Evolutionary conservation across 2,329 filamentous ascomycete genomes (phyloP).

Genomic region (Colletotrichum sp.): DNA sequence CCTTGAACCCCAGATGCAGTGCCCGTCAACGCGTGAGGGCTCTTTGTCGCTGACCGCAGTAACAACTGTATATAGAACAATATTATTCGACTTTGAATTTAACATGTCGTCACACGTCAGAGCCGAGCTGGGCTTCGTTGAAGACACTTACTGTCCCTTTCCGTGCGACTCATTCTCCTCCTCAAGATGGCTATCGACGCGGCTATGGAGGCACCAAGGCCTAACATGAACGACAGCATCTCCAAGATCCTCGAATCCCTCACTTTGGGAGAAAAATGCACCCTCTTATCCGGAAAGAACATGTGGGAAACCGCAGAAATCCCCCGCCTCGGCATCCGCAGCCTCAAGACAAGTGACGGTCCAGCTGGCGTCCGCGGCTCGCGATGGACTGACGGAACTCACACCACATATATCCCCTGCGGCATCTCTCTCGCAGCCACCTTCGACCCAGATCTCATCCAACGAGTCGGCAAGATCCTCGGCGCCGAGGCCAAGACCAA

Average conservation of each 20-base stretch:
- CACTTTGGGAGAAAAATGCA: conserved; percentile 19
- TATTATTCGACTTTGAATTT: too few relatives aligned
- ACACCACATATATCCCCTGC: conserved; percentile 23
- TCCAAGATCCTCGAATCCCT: background rate
- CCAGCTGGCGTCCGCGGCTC: conserved; percentile 27
- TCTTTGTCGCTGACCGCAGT: background rate
- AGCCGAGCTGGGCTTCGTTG: rapidly evolving
- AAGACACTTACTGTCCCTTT: background rate
- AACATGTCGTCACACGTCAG: too few relatives aligned
- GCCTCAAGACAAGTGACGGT: conserved; percentile 23
- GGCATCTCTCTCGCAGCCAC: conserved; percentile 30
- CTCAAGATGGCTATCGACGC: background rate
- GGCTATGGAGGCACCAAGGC: background rate
- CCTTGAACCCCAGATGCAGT: background rate
- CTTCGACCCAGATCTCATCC: conserved; percentile 28
- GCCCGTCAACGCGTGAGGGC: rapidly evolving
- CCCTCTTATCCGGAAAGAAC: conserved; percentile 5
- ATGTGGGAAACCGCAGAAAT: conserved; percentile 23
- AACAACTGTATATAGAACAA: background rate
- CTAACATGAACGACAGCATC: background rate
- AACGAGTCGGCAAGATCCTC: conserved; percentile 28
- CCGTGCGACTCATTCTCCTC: background rate
- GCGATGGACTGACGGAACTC: conserved; percentile 21
- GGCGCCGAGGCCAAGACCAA: conserved; percentile 30
- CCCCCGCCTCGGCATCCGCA: conserved; percentile 16